phyloP scores from a whole-genome alignment of 2,329 filamentous ascomycete species.

The Neofusicoccum laricinum region DNA sequence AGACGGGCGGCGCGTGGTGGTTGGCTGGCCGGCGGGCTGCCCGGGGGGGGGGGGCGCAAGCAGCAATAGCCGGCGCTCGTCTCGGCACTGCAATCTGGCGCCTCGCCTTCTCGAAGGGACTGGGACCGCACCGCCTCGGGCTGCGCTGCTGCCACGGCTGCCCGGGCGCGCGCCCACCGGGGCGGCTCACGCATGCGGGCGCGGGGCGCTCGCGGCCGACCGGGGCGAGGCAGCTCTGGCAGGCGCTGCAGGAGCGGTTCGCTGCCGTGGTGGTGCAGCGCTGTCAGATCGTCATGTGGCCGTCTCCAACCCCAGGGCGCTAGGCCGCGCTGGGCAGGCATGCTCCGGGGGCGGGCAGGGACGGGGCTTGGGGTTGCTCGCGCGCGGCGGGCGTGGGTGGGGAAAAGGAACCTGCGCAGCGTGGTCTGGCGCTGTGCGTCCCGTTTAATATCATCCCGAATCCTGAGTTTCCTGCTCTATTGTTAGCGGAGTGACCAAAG shows the following conservation, averaged over 20 bases:
- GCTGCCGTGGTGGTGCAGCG: not conserved
- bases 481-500: constrained; percentile 6
- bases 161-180: not conserved
- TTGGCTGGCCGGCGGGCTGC: not conserved
- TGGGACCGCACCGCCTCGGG: too few species aligned
- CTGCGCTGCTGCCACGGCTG: too few species aligned
- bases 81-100: not conserved
- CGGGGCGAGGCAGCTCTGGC: not conserved
- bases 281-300: constrained; percentile 16
- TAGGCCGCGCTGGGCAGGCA: not conserved
- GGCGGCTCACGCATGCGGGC: not conserved
- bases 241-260: not conserved
- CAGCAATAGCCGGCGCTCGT: not conserved
- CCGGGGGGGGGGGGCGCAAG: not conserved
- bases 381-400: constrained; percentile 11
- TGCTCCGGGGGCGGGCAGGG: constrained; percentile 11
- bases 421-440: not conserved
- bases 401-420: constrained; percentile 12
- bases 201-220: not conserved
- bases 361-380: constrained; percentile 7
- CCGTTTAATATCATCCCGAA: constrained; percentile 7
- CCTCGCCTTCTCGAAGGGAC: not conserved
- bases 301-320: not conserved
- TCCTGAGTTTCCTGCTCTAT: constrained; percentile 13
- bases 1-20: not conserved